Conservation (phyloP, 2,329 filamentous ascomycete species). For the Polychaeton citri region DNA sequence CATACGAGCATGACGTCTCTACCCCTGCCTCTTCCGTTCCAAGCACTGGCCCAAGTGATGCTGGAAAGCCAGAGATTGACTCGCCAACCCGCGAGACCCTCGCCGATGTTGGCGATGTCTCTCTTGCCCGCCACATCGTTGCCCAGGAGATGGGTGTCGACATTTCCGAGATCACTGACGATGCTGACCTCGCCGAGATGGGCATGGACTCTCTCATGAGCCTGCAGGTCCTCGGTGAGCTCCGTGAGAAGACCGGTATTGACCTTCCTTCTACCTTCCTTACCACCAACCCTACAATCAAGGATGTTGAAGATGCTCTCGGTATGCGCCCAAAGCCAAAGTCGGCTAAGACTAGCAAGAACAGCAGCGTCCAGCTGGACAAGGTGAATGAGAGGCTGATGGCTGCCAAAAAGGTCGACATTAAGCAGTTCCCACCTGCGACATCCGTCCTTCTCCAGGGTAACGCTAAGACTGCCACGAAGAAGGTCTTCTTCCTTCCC, state of each 20-base stretch:
- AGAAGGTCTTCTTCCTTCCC: slow-evolving; percentile 40
- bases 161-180: slow-evolving; percentile 38
- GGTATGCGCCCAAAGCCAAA: slow-evolving; percentile 38
- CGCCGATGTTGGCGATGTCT: slow-evolving; percentile 26
- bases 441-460: slow-evolving; percentile 45
- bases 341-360: slow-evolving; percentile 17
- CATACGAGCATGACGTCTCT: slow-evolving; percentile 27
- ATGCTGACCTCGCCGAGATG: slow-evolving; percentile 48
- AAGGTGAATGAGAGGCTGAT: slow-evolving; percentile 36
- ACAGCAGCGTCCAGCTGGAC: slow-evolving; percentile 26
- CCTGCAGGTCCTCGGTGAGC: slow-evolving; percentile 36
- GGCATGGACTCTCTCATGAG: slow-evolving; percentile 43
- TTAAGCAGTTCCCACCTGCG: slow-evolving; percentile 33
- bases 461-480: slow-evolving; percentile 41
- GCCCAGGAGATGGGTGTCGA: slow-evolving; percentile 53
- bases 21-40: slow-evolving; percentile 37
- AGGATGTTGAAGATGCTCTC: slow-evolving; percentile 52
- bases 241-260: slow-evolving; percentile 37
- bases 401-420: slow-evolving; percentile 24
- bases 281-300: slow-evolving; percentile 47
- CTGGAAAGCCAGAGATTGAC: slow-evolving; percentile 26
- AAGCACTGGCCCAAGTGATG: slow-evolving; percentile 26
- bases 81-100: slow-evolving; percentile 20
- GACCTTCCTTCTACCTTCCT: slow-evolving; percentile 43
- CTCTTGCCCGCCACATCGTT: slow-evolving; percentile 35